These are phyloP conservation scores for Lipomyces sp. DNA, from an alignment of 805 yeast genomes.

Conservation along the genomic window DNA sequence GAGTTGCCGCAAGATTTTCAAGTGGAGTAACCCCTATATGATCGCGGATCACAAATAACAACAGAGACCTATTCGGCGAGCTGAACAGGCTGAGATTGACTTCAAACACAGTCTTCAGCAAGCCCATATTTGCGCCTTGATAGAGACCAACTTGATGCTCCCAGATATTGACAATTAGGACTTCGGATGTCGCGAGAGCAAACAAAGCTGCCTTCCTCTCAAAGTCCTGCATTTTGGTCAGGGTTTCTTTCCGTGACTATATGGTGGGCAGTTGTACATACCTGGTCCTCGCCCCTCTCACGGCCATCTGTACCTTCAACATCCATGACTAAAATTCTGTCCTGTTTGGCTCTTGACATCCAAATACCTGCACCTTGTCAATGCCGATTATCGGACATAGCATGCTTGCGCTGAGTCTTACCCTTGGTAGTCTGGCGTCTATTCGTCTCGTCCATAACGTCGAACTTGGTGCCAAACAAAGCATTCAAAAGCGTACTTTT, in stretches of 20 bases:
- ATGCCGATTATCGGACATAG: too few species aligned
- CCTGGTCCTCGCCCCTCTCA: conserved; percentile 95
- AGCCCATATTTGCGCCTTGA: conserved; percentile 97
- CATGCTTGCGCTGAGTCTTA: conserved; percentile 43
- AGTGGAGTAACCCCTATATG: conserved; percentile 87
- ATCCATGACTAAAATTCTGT: conserved; percentile 77
- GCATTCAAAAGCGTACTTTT: conserved; percentile 89
- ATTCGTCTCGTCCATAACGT: conserved; percentile 85
- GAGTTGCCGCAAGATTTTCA: conserved; percentile 67
- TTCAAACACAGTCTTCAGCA: conserved; percentile 93
- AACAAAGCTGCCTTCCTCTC: conserved; percentile 95
- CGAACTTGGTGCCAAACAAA: conserved; percentile 83
- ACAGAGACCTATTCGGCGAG: conserved; percentile 55
- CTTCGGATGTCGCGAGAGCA: conserved; percentile 90
- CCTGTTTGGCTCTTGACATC: conserved; percentile 38
- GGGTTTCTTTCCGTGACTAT: background rate
- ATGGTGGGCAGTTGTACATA: conserved; percentile 3
- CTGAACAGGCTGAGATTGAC: conserved; percentile 82
- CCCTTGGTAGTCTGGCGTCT: conserved; percentile 93
- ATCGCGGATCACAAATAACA: conserved; percentile 90
- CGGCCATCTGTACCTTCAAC: conserved; percentile 99
- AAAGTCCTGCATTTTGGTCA: conserved; percentile 60
- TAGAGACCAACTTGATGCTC: conserved; percentile 96
- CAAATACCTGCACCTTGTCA: conserved; percentile 33
- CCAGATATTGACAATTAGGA: conserved; percentile 91